phyloP scores from a whole-genome alignment of 1,284 basidiomycete species.

The Microbotryomycetes sp. region DNA sequence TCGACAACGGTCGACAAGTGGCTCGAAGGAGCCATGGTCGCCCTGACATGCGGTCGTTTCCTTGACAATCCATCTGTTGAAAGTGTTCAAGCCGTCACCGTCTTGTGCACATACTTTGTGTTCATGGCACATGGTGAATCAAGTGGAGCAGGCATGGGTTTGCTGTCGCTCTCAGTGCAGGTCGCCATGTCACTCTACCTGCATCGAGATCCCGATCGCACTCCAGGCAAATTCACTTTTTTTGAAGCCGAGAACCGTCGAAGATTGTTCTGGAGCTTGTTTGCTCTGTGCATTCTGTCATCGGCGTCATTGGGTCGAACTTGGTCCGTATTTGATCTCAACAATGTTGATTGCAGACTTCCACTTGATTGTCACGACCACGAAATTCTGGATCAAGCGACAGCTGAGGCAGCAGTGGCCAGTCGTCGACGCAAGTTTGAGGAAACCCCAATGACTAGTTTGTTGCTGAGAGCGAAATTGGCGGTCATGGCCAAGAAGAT shows the following conservation, averaged over 20 bases:
- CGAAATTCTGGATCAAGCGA: slow-evolving; percentile 22
- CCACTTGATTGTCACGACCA: slow-evolving; percentile 30
- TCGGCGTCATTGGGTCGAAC: slow-evolving; percentile 24
- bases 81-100: slow-evolving; percentile 18
- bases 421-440: slow-evolving; percentile 10
- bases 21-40: slow-evolving; percentile 30
- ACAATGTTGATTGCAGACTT: slow-evolving; percentile 23
- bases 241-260: slow-evolving; percentile 29
- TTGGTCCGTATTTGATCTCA: slow-evolving; percentile 26
- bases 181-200: slow-evolving; percentile 25
- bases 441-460: slow-evolving; percentile 28
- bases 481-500: slow-evolving; percentile 28
- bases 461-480: slow-evolving; percentile 26
- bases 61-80: slow-evolving; percentile 27
- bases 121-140: slow-evolving; percentile 26
- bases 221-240: slow-evolving; percentile 24
- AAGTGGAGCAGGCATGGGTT: slow-evolving; percentile 25
- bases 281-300: slow-evolving; percentile 28
- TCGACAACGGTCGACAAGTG: slow-evolving; percentile 23
- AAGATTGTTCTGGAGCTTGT: slow-evolving; percentile 26
- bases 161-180: slow-evolving; percentile 26
- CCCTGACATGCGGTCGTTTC: slow-evolving; percentile 24
- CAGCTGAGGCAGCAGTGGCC: slow-evolving; percentile 15
- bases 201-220: slow-evolving; percentile 30
- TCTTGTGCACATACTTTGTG: slow-evolving; percentile 26